Evolutionary conservation across 2,329 filamentous ascomycete species (phyloP).

Genomic region (Huntiella savannae): DNA sequence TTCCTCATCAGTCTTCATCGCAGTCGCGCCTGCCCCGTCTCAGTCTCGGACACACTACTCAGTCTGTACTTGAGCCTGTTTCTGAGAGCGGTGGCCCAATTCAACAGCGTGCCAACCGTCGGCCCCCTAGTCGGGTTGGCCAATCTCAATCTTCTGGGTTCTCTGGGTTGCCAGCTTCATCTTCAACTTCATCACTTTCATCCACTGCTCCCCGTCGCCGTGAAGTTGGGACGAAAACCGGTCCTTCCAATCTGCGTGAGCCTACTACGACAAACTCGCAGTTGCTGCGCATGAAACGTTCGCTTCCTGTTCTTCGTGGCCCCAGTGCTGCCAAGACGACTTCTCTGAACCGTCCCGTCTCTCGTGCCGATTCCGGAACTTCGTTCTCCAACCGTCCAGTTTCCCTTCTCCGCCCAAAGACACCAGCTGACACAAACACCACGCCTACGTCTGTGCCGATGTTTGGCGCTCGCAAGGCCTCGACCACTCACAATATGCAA

Average conservation of each 20-base stretch:
- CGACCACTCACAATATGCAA: slow-evolving; percentile 54
- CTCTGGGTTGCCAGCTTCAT: slow-evolving; percentile 40
- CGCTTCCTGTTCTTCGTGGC: slow-evolving; percentile 37
- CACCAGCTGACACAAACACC: slow-evolving; percentile 41
- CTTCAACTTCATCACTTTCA: slow-evolving; percentile 29
- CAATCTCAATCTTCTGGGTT: slow-evolving; percentile 53
- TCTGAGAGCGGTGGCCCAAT: slow-evolving; percentile 71
- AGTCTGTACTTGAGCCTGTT: slow-evolving; percentile 73
- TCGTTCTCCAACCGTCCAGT: slow-evolving; percentile 5
- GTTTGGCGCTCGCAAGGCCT: slow-evolving; percentile 29
- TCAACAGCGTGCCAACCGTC: slow-evolving; percentile 31
- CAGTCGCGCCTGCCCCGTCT: slow-evolving; percentile 64
- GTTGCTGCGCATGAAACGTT: slow-evolving; percentile 45
- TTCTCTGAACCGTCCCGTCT: slow-evolving; percentile 30
- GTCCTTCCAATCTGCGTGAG: slow-evolving; percentile 31
- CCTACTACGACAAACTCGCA: slow-evolving; percentile 48
- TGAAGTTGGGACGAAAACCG: slow-evolving; percentile 36
- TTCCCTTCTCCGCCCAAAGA: slow-evolving; percentile 40
- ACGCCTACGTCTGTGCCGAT: background rate
- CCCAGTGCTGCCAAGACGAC: slow-evolving; percentile 30
- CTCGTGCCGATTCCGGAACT: slow-evolving; percentile 13
- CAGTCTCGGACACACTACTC: slow-evolving; percentile 37
- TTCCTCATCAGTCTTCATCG: slow-evolving; percentile 17
- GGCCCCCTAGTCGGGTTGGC: slow-evolving; percentile 47
- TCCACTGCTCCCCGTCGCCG: slow-evolving; percentile 31